phyloP scores from a whole-genome alignment of 495 filamentous ascomycete species.

The Opeltia flavorubescens region DNA sequence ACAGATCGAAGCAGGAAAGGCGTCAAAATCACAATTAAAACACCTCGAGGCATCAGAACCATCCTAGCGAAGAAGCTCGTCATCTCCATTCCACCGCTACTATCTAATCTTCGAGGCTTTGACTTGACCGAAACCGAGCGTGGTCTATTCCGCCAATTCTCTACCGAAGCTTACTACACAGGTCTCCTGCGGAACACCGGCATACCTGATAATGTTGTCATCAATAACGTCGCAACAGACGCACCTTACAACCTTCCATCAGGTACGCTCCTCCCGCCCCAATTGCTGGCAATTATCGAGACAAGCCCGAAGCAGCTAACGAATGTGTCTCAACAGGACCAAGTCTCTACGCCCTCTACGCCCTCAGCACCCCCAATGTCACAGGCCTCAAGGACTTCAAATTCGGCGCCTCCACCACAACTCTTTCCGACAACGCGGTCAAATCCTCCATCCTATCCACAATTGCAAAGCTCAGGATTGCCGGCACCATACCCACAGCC shows the following conservation, averaged over 20 bases:
- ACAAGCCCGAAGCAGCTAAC: too few species aligned
- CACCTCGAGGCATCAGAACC: conserved; percentile 22
- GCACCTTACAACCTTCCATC: neutral
- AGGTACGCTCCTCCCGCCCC: conserved; percentile 4
- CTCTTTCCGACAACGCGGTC: conserved; percentile 1
- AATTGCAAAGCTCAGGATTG: neutral
- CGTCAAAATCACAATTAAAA: conserved; percentile 22
- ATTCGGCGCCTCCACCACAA: too few species aligned
- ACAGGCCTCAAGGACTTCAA: too few species aligned
- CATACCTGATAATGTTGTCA: conserved; percentile 1
- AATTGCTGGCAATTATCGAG: neutral
- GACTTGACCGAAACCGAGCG: conserved; percentile 24
- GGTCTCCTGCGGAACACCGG: conserved; percentile 4
- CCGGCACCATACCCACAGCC: neutral
- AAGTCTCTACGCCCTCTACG: too few species aligned
- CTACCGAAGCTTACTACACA: conserved; percentile 1
- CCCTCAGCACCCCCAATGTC: too few species aligned
- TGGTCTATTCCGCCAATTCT: conserved; percentile 26
- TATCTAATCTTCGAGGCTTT: conserved; percentile 21
- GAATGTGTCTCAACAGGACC: too few species aligned
- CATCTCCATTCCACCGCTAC: conserved; percentile 21
- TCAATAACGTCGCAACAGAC: conserved; percentile 3
- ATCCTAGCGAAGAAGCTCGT: conserved; percentile 32
- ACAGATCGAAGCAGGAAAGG: conserved; percentile 14
- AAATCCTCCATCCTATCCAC: neutral